phyloP scores from a whole-genome alignment of 2,329 filamentous ascomycete species.

The Westerdykella ornata region DNA sequence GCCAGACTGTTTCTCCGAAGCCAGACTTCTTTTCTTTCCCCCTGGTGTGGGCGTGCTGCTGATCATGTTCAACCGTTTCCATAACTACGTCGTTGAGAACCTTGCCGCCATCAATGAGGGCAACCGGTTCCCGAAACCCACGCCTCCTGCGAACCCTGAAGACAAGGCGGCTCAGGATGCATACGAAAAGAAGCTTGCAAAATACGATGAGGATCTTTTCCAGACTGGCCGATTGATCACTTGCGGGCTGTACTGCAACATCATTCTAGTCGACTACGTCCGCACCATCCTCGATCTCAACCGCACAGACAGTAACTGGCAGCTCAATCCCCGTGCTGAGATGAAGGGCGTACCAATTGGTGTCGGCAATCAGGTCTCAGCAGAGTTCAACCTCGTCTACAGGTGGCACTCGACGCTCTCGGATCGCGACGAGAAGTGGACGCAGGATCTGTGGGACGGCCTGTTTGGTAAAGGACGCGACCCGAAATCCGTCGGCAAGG shows the following conservation, averaged over 20 bases:
- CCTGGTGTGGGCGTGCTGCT: constrained; percentile 61
- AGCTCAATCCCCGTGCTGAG: constrained; percentile 67
- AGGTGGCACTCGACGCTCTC: constrained; percentile 78
- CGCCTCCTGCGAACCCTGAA: constrained; percentile 19
- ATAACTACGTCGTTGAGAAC: constrained; percentile 77
- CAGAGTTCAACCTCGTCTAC: constrained; percentile 85
- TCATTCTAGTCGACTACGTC: constrained; percentile 49
- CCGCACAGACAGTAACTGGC: constrained; percentile 69
- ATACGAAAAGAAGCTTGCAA: constrained; percentile 31
- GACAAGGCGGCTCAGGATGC: constrained; percentile 41
- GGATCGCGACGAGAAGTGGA: constrained; percentile 72
- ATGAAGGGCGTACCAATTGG: constrained; percentile 61
- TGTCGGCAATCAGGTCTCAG: constrained; percentile 74
- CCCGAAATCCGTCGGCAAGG: constrained; percentile 49
- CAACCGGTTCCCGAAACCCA: constrained; percentile 65
- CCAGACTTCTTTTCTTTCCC: constrained; percentile 58
- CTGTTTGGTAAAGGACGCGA: constrained; percentile 40
- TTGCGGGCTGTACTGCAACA: constrained; percentile 50
- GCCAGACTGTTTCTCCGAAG: constrained; percentile 63
- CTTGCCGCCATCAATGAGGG: constrained; percentile 81
- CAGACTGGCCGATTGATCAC: constrained; percentile 48
- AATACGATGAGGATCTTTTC: constrained; percentile 45
- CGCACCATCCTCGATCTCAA: constrained; percentile 55
- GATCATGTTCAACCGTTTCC: constrained; percentile 66
- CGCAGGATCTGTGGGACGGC: constrained; percentile 49